These are phyloP conservation scores for Vigna radiata DNA, from an alignment of 306 rosid species.

Conservation along the genomic window DNA sequence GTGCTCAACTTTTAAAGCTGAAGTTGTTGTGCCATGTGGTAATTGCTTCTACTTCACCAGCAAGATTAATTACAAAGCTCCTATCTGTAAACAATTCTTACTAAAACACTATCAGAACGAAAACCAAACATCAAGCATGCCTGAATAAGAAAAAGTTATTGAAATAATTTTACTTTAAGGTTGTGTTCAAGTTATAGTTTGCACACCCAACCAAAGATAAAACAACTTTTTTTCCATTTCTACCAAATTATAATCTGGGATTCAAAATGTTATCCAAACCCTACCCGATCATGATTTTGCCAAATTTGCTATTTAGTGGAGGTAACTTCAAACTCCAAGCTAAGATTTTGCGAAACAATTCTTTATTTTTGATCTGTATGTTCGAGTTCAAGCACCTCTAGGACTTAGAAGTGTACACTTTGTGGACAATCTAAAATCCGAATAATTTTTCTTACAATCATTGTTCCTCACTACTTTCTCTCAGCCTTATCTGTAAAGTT, in stretches of 20 bases:
- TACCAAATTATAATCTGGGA: neutral
- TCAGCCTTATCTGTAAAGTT: constrained; percentile 20
- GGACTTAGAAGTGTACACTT: constrained; percentile 6
- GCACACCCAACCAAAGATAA: neutral
- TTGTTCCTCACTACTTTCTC: neutral
- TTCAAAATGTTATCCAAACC: neutral
- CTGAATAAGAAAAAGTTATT: neutral
- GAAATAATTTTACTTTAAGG: neutral
- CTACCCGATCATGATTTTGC: neutral
- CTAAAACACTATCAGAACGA: neutral
- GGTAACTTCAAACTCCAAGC: neutral
- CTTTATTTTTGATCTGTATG: neutral
- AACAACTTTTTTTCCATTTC: neutral
- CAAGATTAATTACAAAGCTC: neutral
- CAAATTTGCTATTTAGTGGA: neutral
- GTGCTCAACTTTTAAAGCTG: neutral
- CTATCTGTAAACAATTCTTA: neutral
- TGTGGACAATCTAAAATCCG: constrained; percentile 30
- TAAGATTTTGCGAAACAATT: neutral
- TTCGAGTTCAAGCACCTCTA: neutral
- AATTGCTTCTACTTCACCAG: neutral
- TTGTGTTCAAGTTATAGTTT: neutral
- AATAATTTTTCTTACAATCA: neutral
- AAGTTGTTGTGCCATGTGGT: neutral
- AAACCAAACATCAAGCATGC: neutral